Conservation (phyloP, 2,329 filamentous ascomycete genomes). For the Pseudocercospora eumusae region DNA sequence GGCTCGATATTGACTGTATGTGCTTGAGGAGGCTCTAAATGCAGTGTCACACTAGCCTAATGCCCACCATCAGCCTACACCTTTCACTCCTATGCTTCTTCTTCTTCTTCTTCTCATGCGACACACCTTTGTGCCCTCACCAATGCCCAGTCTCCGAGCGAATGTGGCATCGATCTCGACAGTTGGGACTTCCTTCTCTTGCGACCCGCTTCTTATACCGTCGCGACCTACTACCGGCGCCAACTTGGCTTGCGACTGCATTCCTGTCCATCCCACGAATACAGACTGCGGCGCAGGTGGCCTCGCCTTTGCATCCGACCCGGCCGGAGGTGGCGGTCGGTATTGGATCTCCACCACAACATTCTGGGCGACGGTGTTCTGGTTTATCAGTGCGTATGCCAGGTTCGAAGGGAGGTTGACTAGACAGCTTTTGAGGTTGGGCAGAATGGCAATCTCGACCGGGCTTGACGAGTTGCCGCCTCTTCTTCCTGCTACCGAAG, state of each 20-base stretch:
- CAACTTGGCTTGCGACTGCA: constrained; percentile 86
- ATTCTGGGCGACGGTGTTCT: constrained; percentile 93
- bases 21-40: constrained; percentile 85
- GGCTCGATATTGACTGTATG: constrained; percentile 98
- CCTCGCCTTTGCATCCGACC: constrained; percentile 40
- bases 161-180: constrained; percentile 89
- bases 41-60: constrained; percentile 65
- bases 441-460: constrained; percentile 74
- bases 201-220: constrained; percentile 58
- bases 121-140: constrained; percentile 80
- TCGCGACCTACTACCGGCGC: constrained; percentile 73
- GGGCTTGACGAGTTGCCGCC: neutral
- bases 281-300: constrained; percentile 62
- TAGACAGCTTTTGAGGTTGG: constrained; percentile 83
- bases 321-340: constrained; percentile 58
- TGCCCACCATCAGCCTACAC: constrained; percentile 40
- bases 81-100: constrained; percentile 33
- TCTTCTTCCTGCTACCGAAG: constrained; percentile 21
- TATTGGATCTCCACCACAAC: constrained; percentile 90
- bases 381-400: constrained; percentile 80
- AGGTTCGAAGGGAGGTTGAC: constrained; percentile 87
- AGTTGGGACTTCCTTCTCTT: constrained; percentile 73
- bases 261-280: constrained; percentile 94
- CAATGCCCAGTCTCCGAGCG: constrained; percentile 72
- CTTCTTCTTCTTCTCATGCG: constrained; percentile 41